Conservation (phyloP, 1,284 basidiomycete species). For the Pseudozyma hubeiensis region DNA sequence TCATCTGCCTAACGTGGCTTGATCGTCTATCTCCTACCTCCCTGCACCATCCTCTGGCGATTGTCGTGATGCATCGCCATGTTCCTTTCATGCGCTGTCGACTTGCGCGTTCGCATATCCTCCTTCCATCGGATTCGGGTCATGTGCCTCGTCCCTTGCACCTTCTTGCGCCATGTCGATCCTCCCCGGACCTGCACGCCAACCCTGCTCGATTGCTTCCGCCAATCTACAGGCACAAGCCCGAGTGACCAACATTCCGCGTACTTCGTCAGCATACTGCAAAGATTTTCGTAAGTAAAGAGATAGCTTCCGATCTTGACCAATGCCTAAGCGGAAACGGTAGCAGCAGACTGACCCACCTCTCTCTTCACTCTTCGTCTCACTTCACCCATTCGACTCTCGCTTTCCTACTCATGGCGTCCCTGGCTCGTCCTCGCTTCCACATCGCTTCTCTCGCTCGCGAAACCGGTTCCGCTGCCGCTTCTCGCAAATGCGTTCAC, state of each 20-base stretch:
- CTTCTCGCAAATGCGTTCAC: constrained; percentile 7
- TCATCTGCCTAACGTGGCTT: constrained; percentile 11
- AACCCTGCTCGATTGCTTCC: background rate
- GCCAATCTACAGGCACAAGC: constrained; percentile 13
- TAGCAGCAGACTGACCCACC: background rate
- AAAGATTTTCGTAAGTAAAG: background rate
- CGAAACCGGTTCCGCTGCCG: constrained; percentile 1
- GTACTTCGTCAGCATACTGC: constrained; percentile 5
- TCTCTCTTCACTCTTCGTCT: background rate
- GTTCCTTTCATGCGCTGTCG: constrained; percentile 14
- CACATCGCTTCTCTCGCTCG: background rate
- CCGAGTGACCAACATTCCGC: constrained; percentile 16
- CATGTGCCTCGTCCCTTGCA: constrained; percentile 26
- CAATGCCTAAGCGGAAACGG: background rate
- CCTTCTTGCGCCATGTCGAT: constrained; percentile 12
- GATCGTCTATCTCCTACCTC: constrained; percentile 9
- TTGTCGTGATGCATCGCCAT: constrained; percentile 9
- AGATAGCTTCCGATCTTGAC: constrained; percentile 11
- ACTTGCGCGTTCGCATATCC: constrained; percentile 20
- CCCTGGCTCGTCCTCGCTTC: background rate
- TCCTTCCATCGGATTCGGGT: constrained; percentile 2
- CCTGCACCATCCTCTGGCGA: constrained; percentile 12
- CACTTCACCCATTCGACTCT: background rate
- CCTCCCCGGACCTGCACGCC: constrained; percentile 4
- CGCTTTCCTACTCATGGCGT: background rate